These are phyloP conservation scores for Umbelopsis ramanniana DNA, from an alignment of 192 early-diverging fungal genomes.

Conservation along the genomic window DNA sequence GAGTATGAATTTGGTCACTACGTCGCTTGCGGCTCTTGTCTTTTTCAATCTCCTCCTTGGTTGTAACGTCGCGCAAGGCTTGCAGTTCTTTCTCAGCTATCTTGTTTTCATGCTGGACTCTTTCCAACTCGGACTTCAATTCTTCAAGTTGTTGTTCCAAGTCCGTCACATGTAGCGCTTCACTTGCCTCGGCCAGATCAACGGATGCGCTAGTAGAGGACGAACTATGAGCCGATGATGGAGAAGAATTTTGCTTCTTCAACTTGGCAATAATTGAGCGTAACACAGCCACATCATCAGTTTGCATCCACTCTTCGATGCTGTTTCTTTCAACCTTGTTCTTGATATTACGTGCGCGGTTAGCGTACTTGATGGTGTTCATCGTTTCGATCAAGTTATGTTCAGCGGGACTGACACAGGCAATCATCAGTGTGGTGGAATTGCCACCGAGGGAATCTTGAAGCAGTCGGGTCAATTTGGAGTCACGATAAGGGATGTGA, in stretches of 20 bases:
- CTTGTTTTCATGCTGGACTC: not conserved
- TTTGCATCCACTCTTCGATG: slow-evolving; percentile 63
- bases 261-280: slow-evolving; percentile 67
- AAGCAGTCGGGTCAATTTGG: slow-evolving; percentile 94
- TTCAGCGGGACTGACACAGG: slow-evolving; percentile 90
- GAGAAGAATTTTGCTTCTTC: slow-evolving; percentile 38
- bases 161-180: slow-evolving; percentile 14
- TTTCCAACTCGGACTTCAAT: slow-evolving; percentile 28
- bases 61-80: not conserved
- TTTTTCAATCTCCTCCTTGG: not conserved
- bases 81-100: not conserved
- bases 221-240: slow-evolving; percentile 25
- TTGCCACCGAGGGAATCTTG: slow-evolving; percentile 97
- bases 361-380: slow-evolving; percentile 96
- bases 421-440: slow-evolving; percentile 92
- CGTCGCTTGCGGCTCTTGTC: slow-evolving; percentile 3
- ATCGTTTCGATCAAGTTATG: slow-evolving; percentile 87
- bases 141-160: slow-evolving; percentile 36
- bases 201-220: slow-evolving; percentile 17
- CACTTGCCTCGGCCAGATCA: slow-evolving; percentile 6
- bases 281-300: slow-evolving; percentile 67
- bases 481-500: slow-evolving; percentile 96
- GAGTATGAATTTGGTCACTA: slow-evolving; percentile 1
- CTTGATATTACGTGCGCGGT: slow-evolving; percentile 93
- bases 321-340: slow-evolving; percentile 84